A percentile compares a stretch with the other conserved stretches of the same genome.
These are phyloP conservation scores for Salmacisia buchloeana DNA, from an alignment of 1,284 basidiomycete genomes.

Conservation along the genomic window DNA sequence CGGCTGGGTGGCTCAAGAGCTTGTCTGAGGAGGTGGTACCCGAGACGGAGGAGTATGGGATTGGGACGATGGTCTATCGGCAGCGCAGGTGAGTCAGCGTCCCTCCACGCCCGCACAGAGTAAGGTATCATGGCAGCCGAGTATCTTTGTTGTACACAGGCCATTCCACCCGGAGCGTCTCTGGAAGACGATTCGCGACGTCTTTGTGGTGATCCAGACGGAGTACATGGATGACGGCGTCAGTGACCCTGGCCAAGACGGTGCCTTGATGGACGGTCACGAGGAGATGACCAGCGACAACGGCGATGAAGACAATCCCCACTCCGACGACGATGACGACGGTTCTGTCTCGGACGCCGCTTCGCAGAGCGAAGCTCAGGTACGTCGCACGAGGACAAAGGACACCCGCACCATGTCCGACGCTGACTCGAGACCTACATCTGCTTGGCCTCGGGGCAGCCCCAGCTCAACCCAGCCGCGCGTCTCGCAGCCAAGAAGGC, in stretches of 20 bases:
- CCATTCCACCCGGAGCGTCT: constrained; percentile 55
- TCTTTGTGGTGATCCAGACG: constrained; percentile 52
- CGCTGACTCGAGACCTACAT: neutral
- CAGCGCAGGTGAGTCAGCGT: constrained; percentile 17
- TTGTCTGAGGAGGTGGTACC: constrained; percentile 53
- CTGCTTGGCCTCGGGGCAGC: constrained; percentile 35
- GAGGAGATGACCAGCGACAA: constrained; percentile 13
- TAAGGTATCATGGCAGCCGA: neutral
- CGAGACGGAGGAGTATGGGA: constrained; percentile 52
- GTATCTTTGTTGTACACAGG: constrained; percentile 40
- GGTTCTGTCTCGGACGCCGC: constrained; percentile 3
- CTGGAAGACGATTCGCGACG: constrained; percentile 52
- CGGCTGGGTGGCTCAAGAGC: constrained; percentile 54
- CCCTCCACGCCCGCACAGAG: too few species aligned
- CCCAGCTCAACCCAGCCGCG: constrained; percentile 52
- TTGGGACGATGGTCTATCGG: constrained; percentile 40
- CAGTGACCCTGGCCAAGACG: constrained; percentile 14
- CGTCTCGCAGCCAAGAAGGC: constrained; percentile 52
- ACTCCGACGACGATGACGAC: constrained; percentile 1
- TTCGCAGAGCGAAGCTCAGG: constrained; percentile 18
- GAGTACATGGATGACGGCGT: constrained; percentile 49
- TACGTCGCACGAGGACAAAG: too few species aligned
- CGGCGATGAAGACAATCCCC: constrained; percentile 13
- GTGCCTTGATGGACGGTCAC: too few species aligned
- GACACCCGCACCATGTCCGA: constrained; percentile 31